These are phyloP conservation scores for Picocystis sp. DNA, from an alignment of 163 green algal genomes.

Conservation along the genomic window DNA sequence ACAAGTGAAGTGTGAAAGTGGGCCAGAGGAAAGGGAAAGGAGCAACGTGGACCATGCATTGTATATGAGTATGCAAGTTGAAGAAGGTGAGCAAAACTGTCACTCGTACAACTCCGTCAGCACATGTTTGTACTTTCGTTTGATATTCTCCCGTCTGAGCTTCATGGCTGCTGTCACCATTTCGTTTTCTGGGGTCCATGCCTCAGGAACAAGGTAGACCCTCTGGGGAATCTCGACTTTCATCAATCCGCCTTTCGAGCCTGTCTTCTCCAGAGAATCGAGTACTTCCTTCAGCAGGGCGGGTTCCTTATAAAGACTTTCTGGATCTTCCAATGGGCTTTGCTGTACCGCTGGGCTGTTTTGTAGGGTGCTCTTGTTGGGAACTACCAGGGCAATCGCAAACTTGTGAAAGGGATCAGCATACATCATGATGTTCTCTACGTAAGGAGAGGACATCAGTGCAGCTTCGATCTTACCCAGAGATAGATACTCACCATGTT, in stretches of 20 bases:
- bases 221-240: constrained; percentile 19
- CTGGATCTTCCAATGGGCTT: constrained; percentile 1
- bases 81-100: too few species aligned
- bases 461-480: constrained; percentile 20
- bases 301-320: not conserved
- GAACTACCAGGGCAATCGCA: constrained; percentile 16
- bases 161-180: constrained; percentile 4
- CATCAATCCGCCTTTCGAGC: constrained; percentile 16
- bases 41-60: too few species aligned
- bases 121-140: too few species aligned
- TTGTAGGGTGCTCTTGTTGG: constrained; percentile 6
- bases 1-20: too few species aligned
- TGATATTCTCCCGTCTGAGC: too few species aligned
- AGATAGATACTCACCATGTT: not conserved
- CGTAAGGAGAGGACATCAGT: constrained; percentile 8
- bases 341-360: constrained; percentile 1
- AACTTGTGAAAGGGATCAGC: constrained; percentile 12
- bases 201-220: constrained; percentile 16
- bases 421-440: constrained; percentile 21
- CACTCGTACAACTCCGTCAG: too few species aligned
- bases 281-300: not conserved
- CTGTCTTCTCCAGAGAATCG: constrained; percentile 5
- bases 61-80: too few species aligned
- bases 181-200: constrained; percentile 21
- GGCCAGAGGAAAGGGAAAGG: too few species aligned